Evolutionary conservation across 2,329 filamentous ascomycete species (phyloP), one percentile per base, ranked within the genome.

Genomic region (Apiospora sp.): DNA sequence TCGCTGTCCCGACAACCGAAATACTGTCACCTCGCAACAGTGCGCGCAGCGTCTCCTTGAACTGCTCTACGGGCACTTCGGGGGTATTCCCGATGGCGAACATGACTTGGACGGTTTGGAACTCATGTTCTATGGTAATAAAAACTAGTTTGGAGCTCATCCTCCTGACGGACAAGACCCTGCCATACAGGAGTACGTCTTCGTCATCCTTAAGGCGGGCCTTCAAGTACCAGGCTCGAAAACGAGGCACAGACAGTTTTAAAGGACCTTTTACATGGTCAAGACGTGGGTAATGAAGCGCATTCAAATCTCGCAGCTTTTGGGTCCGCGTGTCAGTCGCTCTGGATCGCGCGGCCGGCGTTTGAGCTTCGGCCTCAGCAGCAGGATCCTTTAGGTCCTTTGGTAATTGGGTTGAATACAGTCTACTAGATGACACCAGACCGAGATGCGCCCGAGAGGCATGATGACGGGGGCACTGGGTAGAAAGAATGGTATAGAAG

Each of bases 101-200:
- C 85, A 97, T 91, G 74, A 92, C 88, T 83, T 99, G 96, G 46
- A 97, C 82, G 75, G 88, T 89, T 76, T 90, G 84, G 72, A 91
- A 92, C 79, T 94, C 91, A 81, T 94, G 91, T 76, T 91, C 86
- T 69, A 98, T 84, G 82, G 96, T 93, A 76, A 98, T 82, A 82
- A 99, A 99, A 75, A 94, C 86, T 77, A 99, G 90, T 83, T 93
- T 94, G 77, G 90, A 92, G 76, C 95, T 92, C 30, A 74, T 71
- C 14, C 76, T 78, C 71, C 79, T 78, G 41, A 78, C 61, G 54
- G 77, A 75, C 80, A 78, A 78, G 76, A 81, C 72, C 43, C 79
- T 77, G 30, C 80, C 80, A 58, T 82, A 74, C 2, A 82, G 78
- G 37, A 79, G 77, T 70, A 81, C 76, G 68, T 82, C 78, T 41